phyloP scores from a whole-genome alignment of 2,329 filamentous ascomycete species.

The Xylariaceae sp. region DNA sequence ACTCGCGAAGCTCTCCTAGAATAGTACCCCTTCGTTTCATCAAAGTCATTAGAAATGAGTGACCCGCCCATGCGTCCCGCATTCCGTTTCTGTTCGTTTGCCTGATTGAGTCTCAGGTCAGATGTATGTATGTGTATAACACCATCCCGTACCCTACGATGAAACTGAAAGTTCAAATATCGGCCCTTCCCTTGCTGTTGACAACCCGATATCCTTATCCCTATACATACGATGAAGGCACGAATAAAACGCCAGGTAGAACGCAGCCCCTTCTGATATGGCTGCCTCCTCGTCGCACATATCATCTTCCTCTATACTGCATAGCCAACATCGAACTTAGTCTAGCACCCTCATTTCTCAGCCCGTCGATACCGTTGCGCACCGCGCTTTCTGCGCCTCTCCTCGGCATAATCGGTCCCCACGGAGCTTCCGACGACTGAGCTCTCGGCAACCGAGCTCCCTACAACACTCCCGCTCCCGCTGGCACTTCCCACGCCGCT shows the following conservation, averaged over 20 bases:
- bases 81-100: neutral
- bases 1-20: neutral
- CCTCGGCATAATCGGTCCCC: slow-evolving; percentile 50
- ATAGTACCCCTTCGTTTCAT: too few relatives aligned
- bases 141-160: neutral
- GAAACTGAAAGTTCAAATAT: neutral
- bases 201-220: neutral
- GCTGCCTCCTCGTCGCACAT: too few relatives aligned
- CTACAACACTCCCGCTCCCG: slow-evolving; percentile 7
- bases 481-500: slow-evolving; percentile 35
- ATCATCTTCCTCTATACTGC: too few relatives aligned
- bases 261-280: too few relatives aligned
- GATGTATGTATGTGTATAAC: too few relatives aligned
- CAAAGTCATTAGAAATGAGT: neutral
- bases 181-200: too few relatives aligned
- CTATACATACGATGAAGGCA: neutral
- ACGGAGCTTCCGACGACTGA: slow-evolving; percentile 5
- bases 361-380: slow-evolving; percentile 27
- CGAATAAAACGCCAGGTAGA: neutral
- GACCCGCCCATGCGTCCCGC: neutral
- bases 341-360: neutral
- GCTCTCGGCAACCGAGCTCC: slow-evolving; percentile 30
- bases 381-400: slow-evolving; percentile 51
- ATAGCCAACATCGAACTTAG: neutral
- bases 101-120: too few relatives aligned